Evolutionary conservation across 1,139 yeast species (phyloP), one percentile per base, ranked within the genome.

Genomic region (Protomyces gravidus): DNA sequence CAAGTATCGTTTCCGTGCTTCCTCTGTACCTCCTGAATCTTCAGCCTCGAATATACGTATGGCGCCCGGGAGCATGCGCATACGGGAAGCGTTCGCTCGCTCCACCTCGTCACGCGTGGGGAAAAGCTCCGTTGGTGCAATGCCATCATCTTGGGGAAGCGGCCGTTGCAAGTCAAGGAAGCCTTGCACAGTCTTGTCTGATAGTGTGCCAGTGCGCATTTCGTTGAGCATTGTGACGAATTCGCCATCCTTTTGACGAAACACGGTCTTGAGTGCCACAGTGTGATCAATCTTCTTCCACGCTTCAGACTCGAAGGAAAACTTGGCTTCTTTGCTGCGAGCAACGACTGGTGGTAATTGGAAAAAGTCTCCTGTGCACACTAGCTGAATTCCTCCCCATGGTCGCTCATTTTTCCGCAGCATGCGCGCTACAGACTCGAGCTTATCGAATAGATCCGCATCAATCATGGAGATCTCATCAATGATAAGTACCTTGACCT

Each of bases 401-500:
- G 96, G 95, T 45, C 62, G 57, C 6, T 70, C 70, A 61, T 71
- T 77, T 39, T 75, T 75, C 45, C 89, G 73, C 5, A 89, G 62
- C 11, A 69, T 72, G 64, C 80, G 77, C 0, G 89, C 96, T 50
- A 89, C 77, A 15, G 69, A 73, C 65, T 88, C 84, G 55, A 89
- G 73, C 66, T 86, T 86, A 66, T 87, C 88, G 50, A 89, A 76
- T 17, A 89, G 74, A 1, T 74, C 77, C 1, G 89, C 95, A 67
- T 87, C 89, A 49, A 89, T 82, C 97, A 89, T 89, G 5, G 96
- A 88, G 5, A 89, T 60, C 69, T 89, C 97, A 73, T 89, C 97
- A 55, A 89, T 80, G 58, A 89, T 79, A 51, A 89, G 74, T 1
- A 86, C 95, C 61, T 78, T 77, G 5, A 82, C 72, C 1, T 71